Base-by-base conservation (phyloP, 139 green algal species). In the Zygnema circumcarinatum region DNA sequence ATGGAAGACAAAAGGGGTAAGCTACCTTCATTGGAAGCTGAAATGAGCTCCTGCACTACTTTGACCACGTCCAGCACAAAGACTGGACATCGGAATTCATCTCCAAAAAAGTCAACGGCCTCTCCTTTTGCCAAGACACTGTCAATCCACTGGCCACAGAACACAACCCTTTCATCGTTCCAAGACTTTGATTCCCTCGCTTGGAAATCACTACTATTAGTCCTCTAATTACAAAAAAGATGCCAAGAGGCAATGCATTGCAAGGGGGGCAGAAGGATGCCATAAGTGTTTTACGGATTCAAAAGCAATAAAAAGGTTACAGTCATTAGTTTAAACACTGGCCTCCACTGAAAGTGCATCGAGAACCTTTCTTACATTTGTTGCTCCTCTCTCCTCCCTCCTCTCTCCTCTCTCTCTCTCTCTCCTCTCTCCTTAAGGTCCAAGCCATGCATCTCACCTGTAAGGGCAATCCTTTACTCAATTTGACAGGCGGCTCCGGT, bases 111-210 rank as follows among this genome's bases (percentile, higher is more conserved):
- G 35, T 73, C 86, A 53, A 90, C 92, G 0, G 56, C 40, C 47
- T 93, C 53, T 31, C 89, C 85, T 32, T 22, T 62, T 0, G 68
- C 52, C 47, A 93, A 75, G 11, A 42, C 54, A 11, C 82, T 25
- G 74, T 94, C 92, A 42, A 96, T 86, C 72, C 94, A 96, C 90
- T 97, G 94, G 42, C 2, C 22, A 32, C 72, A 32, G 22, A 32
- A 16, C 21, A 16, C 72, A 79, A 33, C 54, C 54, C 25, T 33
- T 29, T 29, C 25, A 38, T 1, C 1, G 73, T 29, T n/a, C n/a
- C n/a, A n/a, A n/a, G n/a, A 33, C 32, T 32, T 39, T 32, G 1
- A 2, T n/a, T 29, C 38, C 38, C 7, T 67, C 29, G 1, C 52
- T 1, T 20, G 74, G 20, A 2, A 0, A 62, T 1, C n/a, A 39